Percentiles rank a stretch among this genome's conserved stretches.
phyloP scores from a whole-genome alignment of 116 monocot species.

The Thalassia testudinum region DNA sequence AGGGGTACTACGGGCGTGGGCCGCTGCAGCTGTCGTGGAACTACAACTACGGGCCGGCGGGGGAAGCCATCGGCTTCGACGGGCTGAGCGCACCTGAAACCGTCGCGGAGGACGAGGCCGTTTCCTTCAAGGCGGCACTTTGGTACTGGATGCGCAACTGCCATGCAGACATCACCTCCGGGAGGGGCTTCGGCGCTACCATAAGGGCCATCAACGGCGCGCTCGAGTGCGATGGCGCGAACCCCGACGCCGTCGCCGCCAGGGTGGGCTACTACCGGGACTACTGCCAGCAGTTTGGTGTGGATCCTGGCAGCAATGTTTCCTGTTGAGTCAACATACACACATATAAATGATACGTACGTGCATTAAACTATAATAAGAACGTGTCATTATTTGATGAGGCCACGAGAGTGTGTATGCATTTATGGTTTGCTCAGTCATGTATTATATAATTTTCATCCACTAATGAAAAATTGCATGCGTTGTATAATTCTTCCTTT shows the following conservation, averaged over 20 bases:
- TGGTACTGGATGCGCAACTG: slow-evolving; percentile 42
- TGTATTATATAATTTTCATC: too few species aligned
- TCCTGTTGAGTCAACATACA: slow-evolving; percentile 11
- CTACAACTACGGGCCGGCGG: slow-evolving; percentile 25
- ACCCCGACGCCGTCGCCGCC: slow-evolving; percentile 4
- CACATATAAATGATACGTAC: too few species aligned
- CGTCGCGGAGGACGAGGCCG: slow-evolving; percentile 8
- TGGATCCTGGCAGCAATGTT: slow-evolving; percentile 34
- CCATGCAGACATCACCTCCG: slow-evolving; percentile 17
- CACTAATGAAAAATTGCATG: too few species aligned
- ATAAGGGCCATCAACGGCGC: slow-evolving; percentile 29
- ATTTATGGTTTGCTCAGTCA: too few species aligned
- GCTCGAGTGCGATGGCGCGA: slow-evolving; percentile 32
- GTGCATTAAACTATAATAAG: too few species aligned
- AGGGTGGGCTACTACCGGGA: slow-evolving; percentile 26
- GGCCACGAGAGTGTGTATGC: too few species aligned
- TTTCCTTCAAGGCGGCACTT: slow-evolving; percentile 34
- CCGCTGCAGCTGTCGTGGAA: slow-evolving; percentile 23
- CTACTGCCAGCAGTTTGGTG: slow-evolving; percentile 38
- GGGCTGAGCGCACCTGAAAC: slow-evolving; percentile 30
- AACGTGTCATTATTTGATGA: too few species aligned
- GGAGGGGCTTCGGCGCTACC: slow-evolving; percentile 40
- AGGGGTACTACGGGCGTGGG: slow-evolving; percentile 23
- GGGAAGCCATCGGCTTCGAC: slow-evolving; percentile 30
- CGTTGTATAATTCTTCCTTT: too few species aligned